Percentiles rank a stretch among this genome's conserved stretches.
phyloP scores from a whole-genome alignment of 345 rosid species.

The Linum trigynum region DNA sequence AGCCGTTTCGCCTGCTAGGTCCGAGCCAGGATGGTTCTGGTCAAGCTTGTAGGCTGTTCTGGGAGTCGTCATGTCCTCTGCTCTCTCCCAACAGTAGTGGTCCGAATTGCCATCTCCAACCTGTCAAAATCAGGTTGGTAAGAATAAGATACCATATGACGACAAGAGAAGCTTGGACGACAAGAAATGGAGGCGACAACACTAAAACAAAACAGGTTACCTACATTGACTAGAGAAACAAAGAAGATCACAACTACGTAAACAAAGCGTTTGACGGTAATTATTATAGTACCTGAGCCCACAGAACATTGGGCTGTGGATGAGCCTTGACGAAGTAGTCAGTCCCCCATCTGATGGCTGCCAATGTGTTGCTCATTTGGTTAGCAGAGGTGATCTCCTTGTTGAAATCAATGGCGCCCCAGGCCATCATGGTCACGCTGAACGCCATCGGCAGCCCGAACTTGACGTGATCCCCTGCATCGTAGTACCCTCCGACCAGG shows the following conservation, averaged over 20 bases:
- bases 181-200: neutral
- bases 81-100: conserved; percentile 80
- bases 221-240: neutral
- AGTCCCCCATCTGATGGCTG: conserved; percentile 72
- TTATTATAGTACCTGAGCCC: conserved; percentile 48
- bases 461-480: conserved; percentile 28
- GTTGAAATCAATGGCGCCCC: conserved; percentile 23
- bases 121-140: conserved; percentile 14
- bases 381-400: conserved; percentile 10
- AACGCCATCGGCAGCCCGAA: conserved; percentile 28
- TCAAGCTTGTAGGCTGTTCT: conserved; percentile 69
- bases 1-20: conserved; percentile 75
- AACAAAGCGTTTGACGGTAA: too few relatives aligned
- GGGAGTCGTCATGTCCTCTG: conserved; percentile 89
- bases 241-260: neutral
- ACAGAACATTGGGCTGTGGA: conserved; percentile 57
- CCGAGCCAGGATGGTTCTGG: conserved; percentile 60
- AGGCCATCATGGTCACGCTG: conserved; percentile 21
- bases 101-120: conserved; percentile 82
- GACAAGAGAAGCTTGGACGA: neutral
- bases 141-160: neutral
- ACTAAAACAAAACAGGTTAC: neutral
- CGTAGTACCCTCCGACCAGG: conserved; percentile 25
- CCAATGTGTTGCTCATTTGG: conserved; percentile 29
- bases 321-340: conserved; percentile 80